Evolutionary conservation across 1,139 yeast species (phyloP).

Genomic region (Magnusiomyces suaveolens): DNA sequence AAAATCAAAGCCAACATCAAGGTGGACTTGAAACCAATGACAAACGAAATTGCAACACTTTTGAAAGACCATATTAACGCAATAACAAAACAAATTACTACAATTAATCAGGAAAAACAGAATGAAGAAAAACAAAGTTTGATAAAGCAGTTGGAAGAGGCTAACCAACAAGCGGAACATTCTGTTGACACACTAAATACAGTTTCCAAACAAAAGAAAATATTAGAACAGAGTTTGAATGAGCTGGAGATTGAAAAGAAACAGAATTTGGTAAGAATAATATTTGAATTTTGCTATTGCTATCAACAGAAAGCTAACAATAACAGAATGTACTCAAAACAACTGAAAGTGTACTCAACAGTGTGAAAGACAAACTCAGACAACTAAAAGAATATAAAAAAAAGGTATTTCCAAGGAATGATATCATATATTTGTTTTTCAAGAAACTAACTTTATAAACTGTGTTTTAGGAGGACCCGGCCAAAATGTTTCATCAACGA

Average conservation of each 20-base stretch:
- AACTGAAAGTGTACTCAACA: neutral
- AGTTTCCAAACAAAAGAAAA: neutral
- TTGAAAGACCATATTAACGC: neutral
- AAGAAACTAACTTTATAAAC: neutral
- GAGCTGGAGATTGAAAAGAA: neutral
- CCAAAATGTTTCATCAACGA: slow-evolving; percentile 9
- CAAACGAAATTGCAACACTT: neutral
- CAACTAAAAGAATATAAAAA: neutral
- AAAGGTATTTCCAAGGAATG: too few species aligned
- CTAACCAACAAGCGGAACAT: neutral
- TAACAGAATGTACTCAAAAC: neutral
- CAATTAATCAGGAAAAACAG: neutral
- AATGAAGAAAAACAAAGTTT: neutral
- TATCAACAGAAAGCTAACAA: slow-evolving; percentile 4
- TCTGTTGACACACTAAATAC: neutral
- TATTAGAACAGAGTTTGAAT: neutral
- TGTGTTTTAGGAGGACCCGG: slow-evolving; percentile 9
- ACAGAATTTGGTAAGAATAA: slow-evolving; percentile 5
- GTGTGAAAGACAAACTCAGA: neutral
- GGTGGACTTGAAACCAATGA: neutral
- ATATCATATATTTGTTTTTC: neutral
- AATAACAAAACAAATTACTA: neutral
- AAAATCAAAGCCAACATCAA: neutral
- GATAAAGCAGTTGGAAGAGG: neutral
- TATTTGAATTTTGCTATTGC: neutral